Evolutionary conservation across 2,329 filamentous ascomycete species (phyloP).

Genomic region (Fusarium redolens): DNA sequence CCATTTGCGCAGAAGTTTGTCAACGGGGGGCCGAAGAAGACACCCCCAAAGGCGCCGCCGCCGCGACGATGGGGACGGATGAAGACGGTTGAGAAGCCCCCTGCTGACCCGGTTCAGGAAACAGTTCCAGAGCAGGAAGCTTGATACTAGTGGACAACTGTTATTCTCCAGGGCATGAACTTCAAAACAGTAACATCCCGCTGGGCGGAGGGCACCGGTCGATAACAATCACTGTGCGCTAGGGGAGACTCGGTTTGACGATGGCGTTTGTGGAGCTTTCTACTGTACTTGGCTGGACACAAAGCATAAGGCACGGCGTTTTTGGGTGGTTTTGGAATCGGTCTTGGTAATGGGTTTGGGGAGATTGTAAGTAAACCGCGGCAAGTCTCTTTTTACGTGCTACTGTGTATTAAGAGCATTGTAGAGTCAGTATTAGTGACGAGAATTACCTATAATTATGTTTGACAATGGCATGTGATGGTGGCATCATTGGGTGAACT

Average conservation of each 20-base stretch:
- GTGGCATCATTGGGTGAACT: slow-evolving; percentile 11
- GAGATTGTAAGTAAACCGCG: slow-evolving; percentile 21
- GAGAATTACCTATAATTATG: slow-evolving; percentile 8
- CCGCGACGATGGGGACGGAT: slow-evolving; percentile 59
- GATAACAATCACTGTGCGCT: slow-evolving; percentile 4
- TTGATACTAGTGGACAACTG: not conserved
- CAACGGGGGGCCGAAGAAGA: slow-evolving; percentile 52
- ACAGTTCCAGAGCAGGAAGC: slow-evolving; percentile 31
- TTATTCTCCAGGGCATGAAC: not conserved
- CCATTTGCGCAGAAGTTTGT: slow-evolving; percentile 52
- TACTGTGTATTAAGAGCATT: not conserved
- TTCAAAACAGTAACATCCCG: slow-evolving; percentile 7
- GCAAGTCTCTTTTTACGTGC: slow-evolving; percentile 17
- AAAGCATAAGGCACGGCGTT: slow-evolving; percentile 38
- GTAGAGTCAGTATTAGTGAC: slow-evolving; percentile 12
- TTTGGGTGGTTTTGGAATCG: slow-evolving; percentile 15
- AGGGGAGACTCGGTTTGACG: slow-evolving; percentile 20
- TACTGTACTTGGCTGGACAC: slow-evolving; percentile 31
- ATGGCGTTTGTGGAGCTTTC: slow-evolving; percentile 40
- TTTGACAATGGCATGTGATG: slow-evolving; percentile 13
- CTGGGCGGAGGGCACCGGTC: slow-evolving; percentile 9
- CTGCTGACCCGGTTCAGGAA: slow-evolving; percentile 46
- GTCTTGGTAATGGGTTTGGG: slow-evolving; percentile 1
- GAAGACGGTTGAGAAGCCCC: slow-evolving; percentile 49
- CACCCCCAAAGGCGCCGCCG: slow-evolving; percentile 59